These are phyloP conservation scores for Candida smagusa DNA, from an alignment of 1,139 yeast species.

Conservation along the genomic window DNA sequence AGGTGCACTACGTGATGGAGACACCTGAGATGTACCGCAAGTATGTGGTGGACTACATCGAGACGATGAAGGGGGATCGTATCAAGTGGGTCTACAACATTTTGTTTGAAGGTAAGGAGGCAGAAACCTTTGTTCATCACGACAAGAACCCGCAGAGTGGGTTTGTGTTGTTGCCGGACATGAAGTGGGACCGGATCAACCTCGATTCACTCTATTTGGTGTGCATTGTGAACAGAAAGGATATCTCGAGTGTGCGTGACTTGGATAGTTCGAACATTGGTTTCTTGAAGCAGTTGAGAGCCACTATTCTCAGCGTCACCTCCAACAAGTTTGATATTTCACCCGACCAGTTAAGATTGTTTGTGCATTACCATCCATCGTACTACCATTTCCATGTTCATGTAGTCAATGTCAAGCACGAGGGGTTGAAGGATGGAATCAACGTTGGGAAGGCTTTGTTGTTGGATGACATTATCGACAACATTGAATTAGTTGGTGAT, in stretches of 20 bases:
- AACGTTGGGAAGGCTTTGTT: slow-evolving; percentile 79
- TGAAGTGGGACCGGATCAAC: slow-evolving; percentile 89
- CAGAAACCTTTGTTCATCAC: slow-evolving; percentile 68
- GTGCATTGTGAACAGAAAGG: slow-evolving; percentile 69
- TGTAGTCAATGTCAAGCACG: slow-evolving; percentile 71
- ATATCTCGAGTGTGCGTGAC: slow-evolving; percentile 77
- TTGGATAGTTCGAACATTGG: slow-evolving; percentile 55
- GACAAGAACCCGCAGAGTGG: slow-evolving; percentile 56
- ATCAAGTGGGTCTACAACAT: slow-evolving; percentile 91
- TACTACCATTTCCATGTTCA: slow-evolving; percentile 95
- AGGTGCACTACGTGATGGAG: slow-evolving; percentile 61
- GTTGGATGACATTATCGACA: slow-evolving; percentile 79
- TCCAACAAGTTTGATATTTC: slow-evolving; percentile 35
- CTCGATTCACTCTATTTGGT: slow-evolving; percentile 72
- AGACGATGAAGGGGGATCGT: slow-evolving; percentile 71
- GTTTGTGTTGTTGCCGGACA: slow-evolving; percentile 66
- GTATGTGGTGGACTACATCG: slow-evolving; percentile 72
- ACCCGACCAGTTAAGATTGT: slow-evolving; percentile 60
- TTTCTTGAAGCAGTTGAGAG: slow-evolving; percentile 49
- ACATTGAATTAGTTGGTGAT: slow-evolving; percentile 50
- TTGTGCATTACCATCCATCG: slow-evolving; percentile 91
- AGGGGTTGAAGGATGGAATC: slow-evolving; percentile 71
- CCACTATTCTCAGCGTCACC: slow-evolving; percentile 46
- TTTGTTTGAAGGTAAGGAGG: slow-evolving; percentile 75
- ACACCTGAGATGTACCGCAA: slow-evolving; percentile 71